Base-by-base conservation (phyloP, 495 filamentous ascomycete species). In the Lasiosphaeria ovina region DNA sequence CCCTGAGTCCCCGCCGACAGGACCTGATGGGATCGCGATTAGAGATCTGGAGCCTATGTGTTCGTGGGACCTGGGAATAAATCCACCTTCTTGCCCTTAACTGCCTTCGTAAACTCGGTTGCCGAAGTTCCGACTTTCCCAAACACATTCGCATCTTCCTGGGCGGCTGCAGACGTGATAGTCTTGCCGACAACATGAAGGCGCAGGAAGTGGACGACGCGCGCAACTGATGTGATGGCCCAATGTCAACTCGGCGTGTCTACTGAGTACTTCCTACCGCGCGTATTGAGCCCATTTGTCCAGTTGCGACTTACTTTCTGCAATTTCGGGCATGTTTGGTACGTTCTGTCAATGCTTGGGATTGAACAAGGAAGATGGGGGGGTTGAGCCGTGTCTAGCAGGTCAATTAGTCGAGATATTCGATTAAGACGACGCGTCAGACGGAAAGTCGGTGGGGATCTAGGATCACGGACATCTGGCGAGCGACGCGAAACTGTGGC, bases 111-210 rank as follows among this genome's bases (percentile, higher is more conserved):
- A 66, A 98, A 89, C 42, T 86, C 86, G 0, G 81, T 68, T 0
- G 85, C 89, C 35, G 81, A 89, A 2, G 90, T 94, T 33, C 91
- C 91, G 9, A 84, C 91, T 75, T 96, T 96, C 60, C 92, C 92
- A 72, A 88, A 98, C 3, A 98, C 81, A 64, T 87, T 90, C 62
- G 76, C 73, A 73, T 98, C 92, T 62, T 97, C 85, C 60, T 86
- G 78, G 3, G 89, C 85, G 33, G 84, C 77, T 12, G 92, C 88
- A 35, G 79, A 81, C 33, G 79, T 74, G 62, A 98, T 85, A 4
- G 84, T 92, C 76, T 89, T 93, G 33, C 90, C 90, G 31, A 94
- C 89, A 33, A 96, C 75, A 72, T 92, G 85, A 54, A 87, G 86
- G 45, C 85, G 86, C 40, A 98, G 82, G 72, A 84, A 93, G 67